Evolutionary conservation across 1,284 basidiomycete species (phyloP).

Genomic region (Tetrapyrgos nigripes): DNA sequence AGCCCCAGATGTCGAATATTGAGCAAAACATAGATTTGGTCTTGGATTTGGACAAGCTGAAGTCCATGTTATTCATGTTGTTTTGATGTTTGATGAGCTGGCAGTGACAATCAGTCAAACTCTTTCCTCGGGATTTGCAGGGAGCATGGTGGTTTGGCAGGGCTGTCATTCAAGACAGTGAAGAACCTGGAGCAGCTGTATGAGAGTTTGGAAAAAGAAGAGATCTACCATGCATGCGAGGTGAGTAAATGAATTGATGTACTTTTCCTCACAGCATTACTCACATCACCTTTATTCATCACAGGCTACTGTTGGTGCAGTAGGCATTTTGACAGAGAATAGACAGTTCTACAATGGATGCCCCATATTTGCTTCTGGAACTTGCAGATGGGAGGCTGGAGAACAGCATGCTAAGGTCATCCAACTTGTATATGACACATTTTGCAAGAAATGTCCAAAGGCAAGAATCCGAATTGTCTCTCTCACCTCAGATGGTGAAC

Average conservation of each 20-base stretch:
- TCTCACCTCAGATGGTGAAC: too few species aligned
- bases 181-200: constrained; percentile 32
- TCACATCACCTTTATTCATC: too few species aligned
- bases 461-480: too few species aligned
- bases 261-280: not conserved
- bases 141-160: constrained; percentile 27
- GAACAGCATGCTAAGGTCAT: too few species aligned
- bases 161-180: constrained; percentile 24
- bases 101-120: constrained; percentile 31
- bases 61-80: constrained; percentile 17
- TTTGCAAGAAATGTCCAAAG: too few species aligned
- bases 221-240: constrained; percentile 35
- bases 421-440: too few species aligned
- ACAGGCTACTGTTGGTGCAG: not conserved
- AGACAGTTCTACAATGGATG: constrained; percentile 32
- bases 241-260: constrained; percentile 20
- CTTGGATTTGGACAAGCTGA: not conserved
- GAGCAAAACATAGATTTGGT: constrained; percentile 17
- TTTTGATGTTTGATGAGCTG: constrained; percentile 35
- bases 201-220: constrained; percentile 21
- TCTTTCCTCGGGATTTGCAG: constrained; percentile 36
- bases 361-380: constrained; percentile 33
- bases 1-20: constrained; percentile 24
- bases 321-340: constrained; percentile 18
- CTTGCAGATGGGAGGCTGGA: constrained; percentile 38